Evolutionary conservation across 768 basidiomycete species (phyloP).

Genomic region (Trametes cinnabarina): DNA sequence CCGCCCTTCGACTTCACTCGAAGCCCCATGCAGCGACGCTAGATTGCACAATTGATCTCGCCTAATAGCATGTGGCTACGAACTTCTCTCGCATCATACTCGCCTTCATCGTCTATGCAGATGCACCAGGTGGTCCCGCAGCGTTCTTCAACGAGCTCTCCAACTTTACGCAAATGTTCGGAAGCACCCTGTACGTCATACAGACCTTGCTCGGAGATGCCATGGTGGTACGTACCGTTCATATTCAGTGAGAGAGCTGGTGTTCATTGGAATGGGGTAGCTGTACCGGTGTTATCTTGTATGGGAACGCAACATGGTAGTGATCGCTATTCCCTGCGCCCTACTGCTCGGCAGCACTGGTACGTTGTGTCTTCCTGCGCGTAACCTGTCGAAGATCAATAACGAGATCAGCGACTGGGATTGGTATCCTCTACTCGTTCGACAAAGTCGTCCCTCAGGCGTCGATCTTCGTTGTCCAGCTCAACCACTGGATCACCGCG

Average conservation of each 20-base stretch:
- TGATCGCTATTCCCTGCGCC: slow-evolving; percentile 30
- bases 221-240: slow-evolving; percentile 1
- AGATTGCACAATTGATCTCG: background rate
- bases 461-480: slow-evolving; percentile 33
- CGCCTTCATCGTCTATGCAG: slow-evolving; percentile 33
- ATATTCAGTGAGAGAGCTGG: background rate
- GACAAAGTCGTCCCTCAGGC: slow-evolving; percentile 28
- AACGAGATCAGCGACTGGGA: slow-evolving; percentile 24
- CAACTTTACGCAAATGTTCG: slow-evolving; percentile 37
- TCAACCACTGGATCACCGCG: slow-evolving; percentile 39
- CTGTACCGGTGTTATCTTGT: slow-evolving; percentile 10
- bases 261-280: background rate
- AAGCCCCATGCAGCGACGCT: no score
- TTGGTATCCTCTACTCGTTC: slow-evolving; percentile 34
- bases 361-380: slow-evolving; percentile 10
- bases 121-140: slow-evolving; percentile 23
- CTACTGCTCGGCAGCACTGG: slow-evolving; percentile 34
- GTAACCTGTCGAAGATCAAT: background rate
- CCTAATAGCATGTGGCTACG: slow-evolving; percentile 35
- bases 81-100: slow-evolving; percentile 37
- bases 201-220: slow-evolving; percentile 40
- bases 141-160: slow-evolving; percentile 36
- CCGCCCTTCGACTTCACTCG: no score
- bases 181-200: slow-evolving; percentile 36
- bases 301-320: slow-evolving; percentile 15